Evolutionary conservation across 2,329 filamentous ascomycete species (phyloP).

Genomic region (Aspergillus fumigatus): DNA sequence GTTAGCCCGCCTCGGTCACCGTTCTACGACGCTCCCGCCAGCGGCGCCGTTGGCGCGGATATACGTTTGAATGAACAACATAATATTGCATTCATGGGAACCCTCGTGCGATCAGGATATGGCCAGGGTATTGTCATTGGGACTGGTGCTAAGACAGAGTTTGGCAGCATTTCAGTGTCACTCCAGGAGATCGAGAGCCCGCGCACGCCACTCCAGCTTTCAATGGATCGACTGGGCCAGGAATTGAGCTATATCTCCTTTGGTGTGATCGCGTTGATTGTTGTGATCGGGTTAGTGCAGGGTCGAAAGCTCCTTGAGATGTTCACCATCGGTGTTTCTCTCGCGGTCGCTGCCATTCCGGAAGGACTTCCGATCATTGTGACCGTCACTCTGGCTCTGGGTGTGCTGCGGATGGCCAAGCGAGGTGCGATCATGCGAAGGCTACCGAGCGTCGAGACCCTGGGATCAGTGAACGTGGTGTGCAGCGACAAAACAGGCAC

Average conservation of each 20-base stretch:
- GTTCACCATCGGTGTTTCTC: slow-evolving; percentile 94
- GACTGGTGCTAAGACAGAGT: slow-evolving; percentile 88
- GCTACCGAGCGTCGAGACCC: slow-evolving; percentile 93
- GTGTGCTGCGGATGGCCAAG: slow-evolving; percentile 93
- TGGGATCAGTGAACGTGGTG: slow-evolving; percentile 99
- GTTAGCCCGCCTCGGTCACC: slow-evolving; percentile 48
- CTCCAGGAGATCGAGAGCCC: slow-evolving; percentile 94
- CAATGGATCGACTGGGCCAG: slow-evolving; percentile 95
- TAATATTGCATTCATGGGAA: slow-evolving; percentile 98
- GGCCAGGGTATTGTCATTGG: slow-evolving; percentile 97
- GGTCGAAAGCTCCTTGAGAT: slow-evolving; percentile 88
- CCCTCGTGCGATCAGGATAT: slow-evolving; percentile 87
- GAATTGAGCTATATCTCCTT: slow-evolving; percentile 97
- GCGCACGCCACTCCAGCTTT: slow-evolving; percentile 85
- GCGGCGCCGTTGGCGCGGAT: slow-evolving; percentile 58
- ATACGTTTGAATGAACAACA: slow-evolving; percentile 68
- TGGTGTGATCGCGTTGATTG: slow-evolving; percentile 87
- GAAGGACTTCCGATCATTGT: slow-evolving; percentile 97
- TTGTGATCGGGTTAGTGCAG: slow-evolving; percentile 82
- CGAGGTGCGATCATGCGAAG: slow-evolving; percentile 91
- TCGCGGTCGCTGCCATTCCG: slow-evolving; percentile 93
- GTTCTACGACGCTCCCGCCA: slow-evolving; percentile 55
- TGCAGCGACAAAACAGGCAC: slow-evolving; percentile 99
- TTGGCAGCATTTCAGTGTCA: slow-evolving; percentile 92
- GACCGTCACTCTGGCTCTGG: slow-evolving; percentile 89